Evolutionary conservation across 306 rosid species (phyloP), one percentile per base, ranked within the genome.

Genomic region (Hylodesmum podocarpum): DNA sequence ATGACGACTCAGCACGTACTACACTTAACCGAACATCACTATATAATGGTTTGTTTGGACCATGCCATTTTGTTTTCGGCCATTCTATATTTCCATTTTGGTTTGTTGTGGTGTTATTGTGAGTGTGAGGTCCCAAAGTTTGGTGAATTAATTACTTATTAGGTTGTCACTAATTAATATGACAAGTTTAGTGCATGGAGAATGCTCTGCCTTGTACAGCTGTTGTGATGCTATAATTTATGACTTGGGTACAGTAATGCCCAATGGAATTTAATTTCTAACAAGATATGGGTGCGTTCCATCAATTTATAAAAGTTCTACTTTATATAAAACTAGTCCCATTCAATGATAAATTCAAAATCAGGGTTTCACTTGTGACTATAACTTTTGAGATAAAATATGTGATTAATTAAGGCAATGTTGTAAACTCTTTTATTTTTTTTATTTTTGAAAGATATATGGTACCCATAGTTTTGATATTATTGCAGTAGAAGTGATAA

Each of bases 181-280:
- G 72, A 46, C 55, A 66, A 18, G 72, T 67, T 81, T 66, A 34
- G 80, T 14, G 36, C 41, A 34, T 33, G 43, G 44, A 66, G 59
- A 21, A 46, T 8, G 55, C 36, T 44, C 0, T 55, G 22, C n/a
- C 28, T 39, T 37, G 3, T 47, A 75, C 77, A 75, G 72, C 84
- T 75, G 80, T 75, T 41, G 10, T 10, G 58, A 54, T 67, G 70
- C 54, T 46, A 21, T 73, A 73, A 64, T n/a, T 49, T 14, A 44
- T 19, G 13, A 31, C 12, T 16, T n/a, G 2, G 18, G 25, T 33
- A 43, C 36, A 11, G 15, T 18, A 8, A 33, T 16, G 39, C 73
- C 73, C 3, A 31, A 43, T 66, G 15, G 0, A 43, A 66, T 41
- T 66, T 24, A 41, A 66, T 66, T 66, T 66, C 70, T 40, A 21